phyloP scores from a whole-genome alignment of 371 early-diverging fungal species.

The Nematocida ausubeli region DNA sequence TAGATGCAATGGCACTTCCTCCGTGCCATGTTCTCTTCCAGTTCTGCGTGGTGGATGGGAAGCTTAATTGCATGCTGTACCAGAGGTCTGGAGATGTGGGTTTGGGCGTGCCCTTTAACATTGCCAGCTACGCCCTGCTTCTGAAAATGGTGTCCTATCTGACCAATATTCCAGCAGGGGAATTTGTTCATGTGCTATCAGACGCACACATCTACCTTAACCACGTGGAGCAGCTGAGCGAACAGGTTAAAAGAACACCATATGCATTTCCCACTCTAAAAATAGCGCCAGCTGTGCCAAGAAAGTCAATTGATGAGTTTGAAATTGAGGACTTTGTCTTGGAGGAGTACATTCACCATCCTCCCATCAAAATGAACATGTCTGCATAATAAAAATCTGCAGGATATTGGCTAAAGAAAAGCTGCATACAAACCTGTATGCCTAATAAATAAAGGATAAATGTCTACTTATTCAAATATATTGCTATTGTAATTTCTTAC shows the following conservation, averaged over 20 bases:
- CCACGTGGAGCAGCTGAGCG: conserved; percentile 80
- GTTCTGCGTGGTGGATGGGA: conserved; percentile 72
- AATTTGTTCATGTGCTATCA: conserved; percentile 87
- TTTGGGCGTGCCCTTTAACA: conserved; percentile 97
- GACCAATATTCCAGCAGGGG: conserved; percentile 77
- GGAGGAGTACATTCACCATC: conserved; percentile 79
- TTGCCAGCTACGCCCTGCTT: conserved; percentile 89
- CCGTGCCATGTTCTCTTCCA: conserved; percentile 91
- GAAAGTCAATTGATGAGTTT: conserved; percentile 75
- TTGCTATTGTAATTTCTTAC: too few species aligned
- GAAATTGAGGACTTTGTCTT: conserved; percentile 77
- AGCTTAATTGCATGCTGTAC: conserved; percentile 85
- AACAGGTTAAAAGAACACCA: conserved; percentile 78
- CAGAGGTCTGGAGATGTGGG: conserved; percentile 97
- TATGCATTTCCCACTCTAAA: conserved; percentile 77
- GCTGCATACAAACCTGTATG: neutral
- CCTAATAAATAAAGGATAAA: neutral
- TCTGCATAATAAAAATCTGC: conserved; percentile 71
- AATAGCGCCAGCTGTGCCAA: conserved; percentile 67
- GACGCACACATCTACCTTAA: conserved; percentile 91
- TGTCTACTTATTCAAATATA: too few species aligned
- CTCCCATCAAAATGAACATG: conserved; percentile 89
- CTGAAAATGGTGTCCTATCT: conserved; percentile 86
- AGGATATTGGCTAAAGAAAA: too few species aligned
- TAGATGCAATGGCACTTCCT: conserved; percentile 79